Percentiles rank a stretch among this genome's conserved stretches.
Evolutionary conservation across 2,329 filamentous ascomycete genomes (phyloP).

Genomic region (Grosmannia penicillata): DNA sequence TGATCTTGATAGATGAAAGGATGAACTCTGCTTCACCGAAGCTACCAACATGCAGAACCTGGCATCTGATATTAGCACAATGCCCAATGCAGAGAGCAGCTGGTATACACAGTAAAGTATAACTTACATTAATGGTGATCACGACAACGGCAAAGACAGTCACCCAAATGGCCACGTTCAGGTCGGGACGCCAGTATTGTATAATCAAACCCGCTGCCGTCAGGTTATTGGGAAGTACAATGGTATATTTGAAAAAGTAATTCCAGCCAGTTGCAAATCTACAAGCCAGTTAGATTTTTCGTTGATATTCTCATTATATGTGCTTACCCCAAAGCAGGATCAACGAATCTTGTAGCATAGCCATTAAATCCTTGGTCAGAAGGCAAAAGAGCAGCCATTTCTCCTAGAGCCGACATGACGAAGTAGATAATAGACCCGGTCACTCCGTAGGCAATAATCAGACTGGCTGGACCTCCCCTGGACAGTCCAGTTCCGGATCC

Average conservation of each 20-base stretch:
- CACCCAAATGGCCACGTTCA: slow-evolving; percentile 24
- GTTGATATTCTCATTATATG: neutral
- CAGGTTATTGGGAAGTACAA: slow-evolving; percentile 23
- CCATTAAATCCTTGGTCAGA: slow-evolving; percentile 48
- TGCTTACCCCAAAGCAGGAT: slow-evolving; percentile 22
- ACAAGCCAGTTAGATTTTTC: no score
- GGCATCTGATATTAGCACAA: neutral
- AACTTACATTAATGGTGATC: slow-evolving; percentile 16
- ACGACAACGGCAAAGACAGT: slow-evolving; percentile 19
- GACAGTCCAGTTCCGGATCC: slow-evolving; percentile 33
- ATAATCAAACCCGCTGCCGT: slow-evolving; percentile 23
- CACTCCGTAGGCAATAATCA: slow-evolving; percentile 25
- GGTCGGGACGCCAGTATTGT: slow-evolving; percentile 21
- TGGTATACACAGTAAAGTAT: no score
- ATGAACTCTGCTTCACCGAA: slow-evolving; percentile 26
- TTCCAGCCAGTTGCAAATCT: slow-evolving; percentile 27
- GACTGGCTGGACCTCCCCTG: slow-evolving; percentile 27
- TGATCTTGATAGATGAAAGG: slow-evolving; percentile 26
- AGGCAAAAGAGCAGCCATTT: slow-evolving; percentile 54
- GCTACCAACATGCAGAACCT: slow-evolving; percentile 20
- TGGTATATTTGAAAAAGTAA: slow-evolving; percentile 29
- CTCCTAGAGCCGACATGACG: slow-evolving; percentile 53
- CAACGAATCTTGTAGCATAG: slow-evolving; percentile 49
- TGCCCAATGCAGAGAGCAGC: no score
- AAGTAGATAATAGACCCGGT: slow-evolving; percentile 37